Base-by-base conservation (phyloP, 2,329 filamentous ascomycete genomes). In the Cucurbitaria berberidis region DNA sequence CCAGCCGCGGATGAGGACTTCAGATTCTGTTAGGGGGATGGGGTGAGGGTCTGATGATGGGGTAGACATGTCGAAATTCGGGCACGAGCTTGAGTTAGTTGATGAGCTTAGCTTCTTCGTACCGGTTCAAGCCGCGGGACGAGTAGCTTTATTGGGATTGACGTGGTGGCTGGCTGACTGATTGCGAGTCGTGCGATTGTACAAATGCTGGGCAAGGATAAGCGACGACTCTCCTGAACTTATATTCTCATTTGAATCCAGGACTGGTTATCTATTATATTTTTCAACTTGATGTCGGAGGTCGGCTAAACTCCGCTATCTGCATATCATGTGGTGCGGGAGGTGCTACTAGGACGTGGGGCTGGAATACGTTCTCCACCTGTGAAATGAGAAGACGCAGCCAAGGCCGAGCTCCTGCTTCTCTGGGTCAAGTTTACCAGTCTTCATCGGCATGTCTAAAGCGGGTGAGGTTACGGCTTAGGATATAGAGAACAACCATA, bases 1-100 rank as follows among this genome's bases (percentile, higher is more conserved):
- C 53, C 71, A 72, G 19, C 67, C 64, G 46, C 62, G 66, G 45
- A 73, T 67, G 45, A 72, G 54, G 22, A 66, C 66, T 53, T 72
- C 65, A n/a, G 71, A 73, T 44, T 70, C 68, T 38, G 68, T 73
- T 38, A 67, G 49, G 41, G 66, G 64, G 16, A 62, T 64, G 22
- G 66, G 60, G 39, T 67, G 59, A 32, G 61, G 65, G 41, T 49
- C 46, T 45, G 51, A 27, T 41, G 58, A 53, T 41, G 59, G 51
- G 51, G 36, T 22, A 21, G 59, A 47, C 46, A 58, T 58, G 30
- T n/a, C n/a, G n/a, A n/a, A n/a, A n/a, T n/a, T n/a, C n/a, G n/a
- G n/a, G n/a, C n/a, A n/a, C n/a, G n/a, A n/a, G n/a, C n/a, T n/a
- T n/a, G n/a, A n/a, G n/a, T n/a, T 22, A 35, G 29, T 24, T 29